Conservation (phyloP, 2,329 filamentous ascomycete genomes). For the Phaeosphaeriaceae sp. region DNA sequence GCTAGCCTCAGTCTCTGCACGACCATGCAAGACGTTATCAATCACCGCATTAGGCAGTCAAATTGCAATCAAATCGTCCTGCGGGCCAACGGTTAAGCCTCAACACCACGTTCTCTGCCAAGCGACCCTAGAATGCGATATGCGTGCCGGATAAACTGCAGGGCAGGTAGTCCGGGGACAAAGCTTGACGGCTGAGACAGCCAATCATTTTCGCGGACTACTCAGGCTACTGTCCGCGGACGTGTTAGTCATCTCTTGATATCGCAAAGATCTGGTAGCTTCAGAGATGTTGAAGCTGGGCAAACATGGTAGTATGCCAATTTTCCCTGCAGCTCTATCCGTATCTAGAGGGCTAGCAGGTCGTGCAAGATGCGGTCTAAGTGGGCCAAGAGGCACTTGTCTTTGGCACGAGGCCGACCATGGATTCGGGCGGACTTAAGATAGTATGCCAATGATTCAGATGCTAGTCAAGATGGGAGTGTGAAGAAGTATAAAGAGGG, state of each 20-base stretch:
- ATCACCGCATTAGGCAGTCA: slow-evolving; percentile 18
- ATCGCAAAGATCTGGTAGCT: slow-evolving; percentile 3
- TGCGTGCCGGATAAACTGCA: background rate
- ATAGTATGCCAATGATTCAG: background rate
- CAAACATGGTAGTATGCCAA: slow-evolving; percentile 3
- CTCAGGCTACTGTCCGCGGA: background rate
- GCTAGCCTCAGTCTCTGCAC: background rate
- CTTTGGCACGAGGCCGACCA: background rate
- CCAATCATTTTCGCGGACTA: background rate
- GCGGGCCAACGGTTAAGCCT: background rate
- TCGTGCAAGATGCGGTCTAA: slow-evolving; percentile 1
- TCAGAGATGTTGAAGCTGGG: slow-evolving; percentile 1
- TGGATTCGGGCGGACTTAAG: slow-evolving; percentile 4
- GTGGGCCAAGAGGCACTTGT: slow-evolving; percentile 5
- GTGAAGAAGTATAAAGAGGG: slow-evolving; percentile 33
- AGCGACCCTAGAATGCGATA: slow-evolving; percentile 1
- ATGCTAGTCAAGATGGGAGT: background rate
- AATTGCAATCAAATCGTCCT: background rate
- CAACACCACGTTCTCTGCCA: slow-evolving; percentile 1
- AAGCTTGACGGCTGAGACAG: background rate
- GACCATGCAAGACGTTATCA: slow-evolving; percentile 24
- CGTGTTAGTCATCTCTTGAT: slow-evolving; percentile 22
- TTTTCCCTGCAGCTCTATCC: slow-evolving; percentile 8
- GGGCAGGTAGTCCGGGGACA: background rate
- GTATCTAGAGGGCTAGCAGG: background rate